Conservation (phyloP, 495 filamentous ascomycete genomes). For the Neurospora sp. region DNA sequence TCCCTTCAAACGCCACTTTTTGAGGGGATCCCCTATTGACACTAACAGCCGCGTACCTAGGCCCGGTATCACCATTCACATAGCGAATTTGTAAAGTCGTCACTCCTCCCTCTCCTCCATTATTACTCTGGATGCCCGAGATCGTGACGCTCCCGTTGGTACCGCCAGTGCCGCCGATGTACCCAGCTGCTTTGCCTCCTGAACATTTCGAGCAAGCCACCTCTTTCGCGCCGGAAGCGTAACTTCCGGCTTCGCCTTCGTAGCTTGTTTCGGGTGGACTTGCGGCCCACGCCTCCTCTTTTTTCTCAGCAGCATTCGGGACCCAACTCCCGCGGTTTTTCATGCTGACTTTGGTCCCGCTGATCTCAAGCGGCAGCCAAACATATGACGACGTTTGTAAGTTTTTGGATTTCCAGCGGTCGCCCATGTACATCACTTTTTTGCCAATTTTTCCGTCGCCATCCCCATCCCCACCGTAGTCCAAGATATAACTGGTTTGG, state of each 20-base stretch:
- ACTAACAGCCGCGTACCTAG: constrained; percentile 33
- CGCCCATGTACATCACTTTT: constrained; percentile 50
- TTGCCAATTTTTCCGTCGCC: too few species aligned
- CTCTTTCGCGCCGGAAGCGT: background rate
- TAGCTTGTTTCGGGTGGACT: constrained; percentile 39
- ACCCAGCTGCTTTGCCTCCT: constrained; percentile 34
- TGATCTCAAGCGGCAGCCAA: constrained; percentile 53
- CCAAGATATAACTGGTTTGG: constrained; percentile 42
- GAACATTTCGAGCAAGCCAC: constrained; percentile 41
- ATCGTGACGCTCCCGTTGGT: constrained; percentile 35
- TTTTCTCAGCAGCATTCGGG: constrained; percentile 17
- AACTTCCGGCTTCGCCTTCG: constrained; percentile 2
- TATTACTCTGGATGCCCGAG: background rate
- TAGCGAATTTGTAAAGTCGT: constrained; percentile 19
- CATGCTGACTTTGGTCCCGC: constrained; percentile 42
- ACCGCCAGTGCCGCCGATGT: constrained; percentile 40
- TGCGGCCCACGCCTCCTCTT: constrained; percentile 16
- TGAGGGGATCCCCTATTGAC: constrained; percentile 43
- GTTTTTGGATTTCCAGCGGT: constrained; percentile 51
- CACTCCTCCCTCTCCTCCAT: constrained; percentile 19
- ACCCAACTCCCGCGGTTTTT: constrained; percentile 46
- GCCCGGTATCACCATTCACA: too few species aligned
- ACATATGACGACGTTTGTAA: constrained; percentile 45
- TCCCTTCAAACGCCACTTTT: constrained; percentile 39
- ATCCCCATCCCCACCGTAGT: constrained; percentile 2